Base-by-base conservation (phyloP, 2,329 filamentous ascomycete genomes). In the Metarhizium guizhouense region DNA sequence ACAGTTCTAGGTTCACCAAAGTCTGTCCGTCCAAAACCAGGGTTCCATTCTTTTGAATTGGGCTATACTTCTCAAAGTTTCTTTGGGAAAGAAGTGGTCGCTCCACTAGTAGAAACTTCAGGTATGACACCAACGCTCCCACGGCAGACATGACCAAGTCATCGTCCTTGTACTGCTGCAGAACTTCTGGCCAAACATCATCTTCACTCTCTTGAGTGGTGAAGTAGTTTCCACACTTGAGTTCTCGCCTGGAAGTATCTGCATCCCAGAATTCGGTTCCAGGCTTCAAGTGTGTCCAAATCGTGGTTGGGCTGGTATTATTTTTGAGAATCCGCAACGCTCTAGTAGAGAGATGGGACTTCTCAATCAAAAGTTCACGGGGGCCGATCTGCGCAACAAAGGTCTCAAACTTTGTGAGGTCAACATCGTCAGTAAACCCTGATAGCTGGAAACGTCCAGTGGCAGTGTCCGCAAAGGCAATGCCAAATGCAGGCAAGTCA, bases 401-500 rank as follows among this genome's bases (percentile, higher is more conserved):
- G 0, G 94, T 99, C 74, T 99, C 94, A 62, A 99, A 97, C 67
- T 92, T 95, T 56, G 94, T 99, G 72, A 96, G 81, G 64, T 97
- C 92, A 4, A 85, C 82, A 68, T 99, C 94, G 64, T 99, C 94
- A 5, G 88, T 79, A 61, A 97, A 97, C 59, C 95, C 86, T 1
- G 92, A 88, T n/a, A 99, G 71, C 65, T 89, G 91, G 69, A 99
- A 99, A 60, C 96, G 90, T 10, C 93, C 94, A 0, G 93, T 99
- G 2, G 94, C 92, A 7, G 94, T 94, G 67, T 99, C 94, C 11
- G 95, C 90, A 70, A 97, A 96, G 0, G 91, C 86, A 53, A 99
- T 85, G 8, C 94, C 94, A 68, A 99, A 99, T 0, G 84, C 84
- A 5, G 94, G 92, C 32, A 84, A 76, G 54, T 85, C 87, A 58